Conservation (phyloP, 331 rosid species). For the Spiraea crenata region DNA sequence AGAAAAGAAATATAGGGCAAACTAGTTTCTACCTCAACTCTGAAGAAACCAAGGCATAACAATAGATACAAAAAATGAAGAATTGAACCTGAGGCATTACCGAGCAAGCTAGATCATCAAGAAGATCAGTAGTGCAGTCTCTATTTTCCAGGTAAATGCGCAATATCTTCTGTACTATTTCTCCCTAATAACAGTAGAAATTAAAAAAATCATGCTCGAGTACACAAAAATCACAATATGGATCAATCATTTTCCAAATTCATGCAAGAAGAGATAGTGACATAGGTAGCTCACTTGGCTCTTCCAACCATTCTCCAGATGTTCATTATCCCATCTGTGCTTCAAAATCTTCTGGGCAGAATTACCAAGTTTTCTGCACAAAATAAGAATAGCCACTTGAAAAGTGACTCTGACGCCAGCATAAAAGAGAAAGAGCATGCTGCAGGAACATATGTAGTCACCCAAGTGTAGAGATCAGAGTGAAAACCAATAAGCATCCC, state of each 20-base stretch:
- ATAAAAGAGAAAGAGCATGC: conserved; percentile 40
- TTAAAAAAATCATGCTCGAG: not conserved
- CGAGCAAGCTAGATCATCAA: conserved; percentile 29
- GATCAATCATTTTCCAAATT: conserved; percentile 4
- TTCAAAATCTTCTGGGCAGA: conserved; percentile 36
- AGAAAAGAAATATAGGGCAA: not conserved
- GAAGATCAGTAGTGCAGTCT: conserved; percentile 34
- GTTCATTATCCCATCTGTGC: conserved; percentile 31
- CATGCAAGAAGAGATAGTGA: not conserved
- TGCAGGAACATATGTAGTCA: conserved; percentile 20
- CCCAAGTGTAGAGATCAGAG: not conserved
- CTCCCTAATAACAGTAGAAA: conserved; percentile 30
- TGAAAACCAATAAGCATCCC: not conserved
- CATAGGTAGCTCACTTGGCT: conserved; percentile 23
- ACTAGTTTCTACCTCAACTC: not conserved
- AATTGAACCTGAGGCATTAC: conserved; percentile 31
- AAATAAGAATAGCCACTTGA: conserved; percentile 27
- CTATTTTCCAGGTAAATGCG: conserved; percentile 38
- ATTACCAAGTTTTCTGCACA: conserved; percentile 28
- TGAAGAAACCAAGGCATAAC: not conserved
- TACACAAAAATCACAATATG: not conserved
- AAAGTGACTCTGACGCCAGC: conserved; percentile 42
- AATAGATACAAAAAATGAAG: no score
- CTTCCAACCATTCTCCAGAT: conserved; percentile 32
- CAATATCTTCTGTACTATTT: conserved; percentile 34